phyloP scores from a whole-genome alignment of 768 basidiomycete genomes.

The Tylopilus felleus region DNA sequence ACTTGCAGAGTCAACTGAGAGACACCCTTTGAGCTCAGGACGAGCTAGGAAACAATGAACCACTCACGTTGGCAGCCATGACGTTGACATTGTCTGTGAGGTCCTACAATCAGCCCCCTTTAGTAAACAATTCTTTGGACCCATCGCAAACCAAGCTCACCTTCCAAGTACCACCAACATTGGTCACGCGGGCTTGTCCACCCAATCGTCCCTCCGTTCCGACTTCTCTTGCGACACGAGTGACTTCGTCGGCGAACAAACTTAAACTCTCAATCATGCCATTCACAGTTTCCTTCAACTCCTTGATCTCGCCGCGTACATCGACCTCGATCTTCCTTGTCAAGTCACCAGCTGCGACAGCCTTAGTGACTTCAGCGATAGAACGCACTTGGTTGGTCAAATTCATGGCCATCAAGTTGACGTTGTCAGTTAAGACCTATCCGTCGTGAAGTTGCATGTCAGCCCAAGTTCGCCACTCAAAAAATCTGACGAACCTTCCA shows the following conservation, averaged over 20 bases:
- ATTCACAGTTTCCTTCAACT: conserved; percentile 90
- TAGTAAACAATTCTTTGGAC: neutral
- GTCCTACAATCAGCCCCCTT: conserved; percentile 42
- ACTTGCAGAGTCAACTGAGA: conserved; percentile 85
- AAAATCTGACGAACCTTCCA: conserved; percentile 64
- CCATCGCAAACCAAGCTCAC: conserved; percentile 20
- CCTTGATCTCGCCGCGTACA: conserved; percentile 88
- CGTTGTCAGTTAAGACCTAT: conserved; percentile 68
- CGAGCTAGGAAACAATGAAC: neutral
- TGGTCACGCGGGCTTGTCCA: conserved; percentile 89
- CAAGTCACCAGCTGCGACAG: conserved; percentile 90
- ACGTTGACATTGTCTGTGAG: conserved; percentile 94
- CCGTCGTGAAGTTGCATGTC: conserved; percentile 1
- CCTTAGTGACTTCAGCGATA: conserved; percentile 89
- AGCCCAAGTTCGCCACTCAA: conserved; percentile 9
- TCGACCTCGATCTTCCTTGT: conserved; percentile 92
- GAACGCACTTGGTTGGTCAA: conserved; percentile 89
- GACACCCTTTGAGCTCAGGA: conserved; percentile 5
- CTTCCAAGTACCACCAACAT: conserved; percentile 97
- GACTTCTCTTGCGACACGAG: conserved; percentile 91
- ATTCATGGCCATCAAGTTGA: conserved; percentile 88
- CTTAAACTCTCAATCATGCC: conserved; percentile 89
- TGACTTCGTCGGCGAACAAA: conserved; percentile 80
- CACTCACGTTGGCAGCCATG: conserved; percentile 86
- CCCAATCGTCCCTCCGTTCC: conserved; percentile 95